Conservation (phyloP, 2,329 filamentous ascomycete species). For the Botrytis fragariae region DNA sequence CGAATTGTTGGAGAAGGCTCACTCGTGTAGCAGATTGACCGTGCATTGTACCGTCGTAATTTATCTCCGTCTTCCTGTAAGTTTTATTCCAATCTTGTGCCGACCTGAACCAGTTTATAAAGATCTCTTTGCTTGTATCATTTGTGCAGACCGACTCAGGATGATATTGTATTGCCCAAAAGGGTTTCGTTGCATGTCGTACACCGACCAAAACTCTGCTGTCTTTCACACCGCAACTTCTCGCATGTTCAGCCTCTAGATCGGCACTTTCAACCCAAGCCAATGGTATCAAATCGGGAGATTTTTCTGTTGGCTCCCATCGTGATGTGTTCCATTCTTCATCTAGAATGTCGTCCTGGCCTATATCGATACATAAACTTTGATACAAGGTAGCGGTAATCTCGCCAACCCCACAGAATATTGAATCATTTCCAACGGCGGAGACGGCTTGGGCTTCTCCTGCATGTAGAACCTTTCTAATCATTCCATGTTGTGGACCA, state of each 20-base stretch:
- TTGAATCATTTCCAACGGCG: conserved; percentile 21
- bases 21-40: conserved; percentile 30
- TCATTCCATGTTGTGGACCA: conserved; percentile 60
- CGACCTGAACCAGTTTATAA: conserved; percentile 61
- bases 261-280: conserved; percentile 38
- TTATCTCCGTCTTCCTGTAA: conserved; percentile 17
- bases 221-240: conserved; percentile 34
- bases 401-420: conserved; percentile 36
- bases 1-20: conserved; percentile 33
- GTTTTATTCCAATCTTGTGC: conserved; percentile 47
- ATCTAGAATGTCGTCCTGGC: conserved; percentile 29
- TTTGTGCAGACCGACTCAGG: conserved; percentile 69
- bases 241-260: conserved; percentile 27
- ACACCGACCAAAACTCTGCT: conserved; percentile 57
- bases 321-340: conserved; percentile 30
- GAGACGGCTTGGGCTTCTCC: conserved; percentile 29
- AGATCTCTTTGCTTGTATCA: conserved; percentile 49
- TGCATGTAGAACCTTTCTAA: conserved; percentile 53
- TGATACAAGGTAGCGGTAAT: conserved; percentile 43
- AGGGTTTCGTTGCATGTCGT: conserved; percentile 56
- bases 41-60: conserved; percentile 21
- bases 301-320: conserved; percentile 29
- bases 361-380: conserved; percentile 41
- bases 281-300: conserved; percentile 35
- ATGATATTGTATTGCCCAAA: conserved; percentile 70